These are phyloP conservation scores for Chrysoporthe austroafricana DNA, from an alignment of 2,329 filamentous ascomycete genomes.

Conservation along the genomic window DNA sequence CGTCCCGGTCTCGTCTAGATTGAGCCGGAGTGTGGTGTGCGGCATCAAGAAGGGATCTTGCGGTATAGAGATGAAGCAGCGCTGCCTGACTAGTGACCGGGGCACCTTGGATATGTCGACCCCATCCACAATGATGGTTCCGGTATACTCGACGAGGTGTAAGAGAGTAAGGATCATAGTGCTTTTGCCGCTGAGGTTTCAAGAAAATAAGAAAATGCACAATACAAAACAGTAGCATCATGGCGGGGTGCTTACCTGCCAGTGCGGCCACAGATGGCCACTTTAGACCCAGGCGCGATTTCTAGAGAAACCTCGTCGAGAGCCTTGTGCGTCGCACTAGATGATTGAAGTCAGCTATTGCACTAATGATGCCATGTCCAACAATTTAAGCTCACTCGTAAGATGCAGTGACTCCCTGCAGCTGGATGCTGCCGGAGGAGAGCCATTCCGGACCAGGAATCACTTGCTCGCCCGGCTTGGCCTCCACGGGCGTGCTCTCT, in stretches of 20 bases:
- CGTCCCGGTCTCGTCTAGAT: conserved; percentile 47
- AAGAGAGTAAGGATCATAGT: conserved; percentile 51
- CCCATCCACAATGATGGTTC: conserved; percentile 50
- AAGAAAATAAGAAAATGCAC: conserved; percentile 26
- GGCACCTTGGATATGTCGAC: conserved; percentile 49
- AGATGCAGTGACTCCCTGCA: conserved; percentile 36
- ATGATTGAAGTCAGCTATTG: conserved; percentile 11
- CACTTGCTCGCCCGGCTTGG: conserved; percentile 5
- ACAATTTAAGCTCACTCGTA: conserved; percentile 31
- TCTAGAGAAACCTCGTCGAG: conserved; percentile 35
- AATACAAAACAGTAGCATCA: not conserved
- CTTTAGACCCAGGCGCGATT: conserved; percentile 48
- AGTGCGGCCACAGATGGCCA: conserved; percentile 58
- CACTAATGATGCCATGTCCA: conserved; percentile 18
- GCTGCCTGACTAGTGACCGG: conserved; percentile 48
- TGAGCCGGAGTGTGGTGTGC: conserved; percentile 49
- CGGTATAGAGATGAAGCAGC: conserved; percentile 42
- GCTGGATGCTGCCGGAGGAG: conserved; percentile 32
- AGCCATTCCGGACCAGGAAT: conserved; percentile 35
- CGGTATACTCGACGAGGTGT: conserved; percentile 49
- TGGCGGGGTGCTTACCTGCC: conserved; percentile 43
- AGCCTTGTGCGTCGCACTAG: conserved; percentile 19
- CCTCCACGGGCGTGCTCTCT: conserved; percentile 32
- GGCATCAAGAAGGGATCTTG: conserved; percentile 51
- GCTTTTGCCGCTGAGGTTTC: conserved; percentile 42